Conservation (phyloP, 2,329 filamentous ascomycete species). For the Aspergillus ustus region DNA sequence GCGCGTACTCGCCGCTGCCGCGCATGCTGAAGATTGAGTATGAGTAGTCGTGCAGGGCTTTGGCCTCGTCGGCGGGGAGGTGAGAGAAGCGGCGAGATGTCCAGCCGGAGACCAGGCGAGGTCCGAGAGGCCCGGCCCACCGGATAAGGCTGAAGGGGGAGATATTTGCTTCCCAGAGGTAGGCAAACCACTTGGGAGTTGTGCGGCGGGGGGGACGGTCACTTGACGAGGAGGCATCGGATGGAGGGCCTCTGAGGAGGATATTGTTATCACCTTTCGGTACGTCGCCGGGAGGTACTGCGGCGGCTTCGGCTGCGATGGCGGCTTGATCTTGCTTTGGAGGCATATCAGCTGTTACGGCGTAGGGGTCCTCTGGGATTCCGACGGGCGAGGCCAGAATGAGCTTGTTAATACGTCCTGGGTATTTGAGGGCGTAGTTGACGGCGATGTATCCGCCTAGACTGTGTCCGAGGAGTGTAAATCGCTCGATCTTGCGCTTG, state of each 20-base stretch:
- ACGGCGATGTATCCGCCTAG: slow-evolving; percentile 94
- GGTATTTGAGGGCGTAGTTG: slow-evolving; percentile 95
- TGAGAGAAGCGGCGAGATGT: slow-evolving; percentile 91
- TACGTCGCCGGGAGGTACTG: slow-evolving; percentile 26
- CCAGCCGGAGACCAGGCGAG: slow-evolving; percentile 92
- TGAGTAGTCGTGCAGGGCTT: slow-evolving; percentile 87
- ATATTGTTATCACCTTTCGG: slow-evolving; percentile 56
- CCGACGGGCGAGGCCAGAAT: slow-evolving; percentile 94
- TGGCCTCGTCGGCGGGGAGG: slow-evolving; percentile 76
- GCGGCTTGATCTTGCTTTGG: slow-evolving; percentile 72
- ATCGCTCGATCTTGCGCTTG: slow-evolving; percentile 84
- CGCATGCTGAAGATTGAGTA: slow-evolving; percentile 93
- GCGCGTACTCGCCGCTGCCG: slow-evolving; percentile 90
- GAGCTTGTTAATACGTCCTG: slow-evolving; percentile 90
- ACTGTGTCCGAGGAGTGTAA: slow-evolving; percentile 91
- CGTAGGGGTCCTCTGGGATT: slow-evolving; percentile 91
- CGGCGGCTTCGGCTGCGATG: slow-evolving; percentile 33
- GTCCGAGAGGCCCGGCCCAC: slow-evolving; percentile 85
- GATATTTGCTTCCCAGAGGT: slow-evolving; percentile 96
- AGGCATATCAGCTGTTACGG: slow-evolving; percentile 78
- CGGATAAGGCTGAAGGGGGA: slow-evolving; percentile 92
- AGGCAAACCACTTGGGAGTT: slow-evolving; percentile 83
- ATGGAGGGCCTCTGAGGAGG: slow-evolving; percentile 47
- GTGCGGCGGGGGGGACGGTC: slow-evolving; percentile 60
- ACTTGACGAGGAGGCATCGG: slow-evolving; percentile 29